These are phyloP conservation scores for Tympanopsis confertula DNA, from an alignment of 2,329 filamentous ascomycete genomes.

Conservation along the genomic window DNA sequence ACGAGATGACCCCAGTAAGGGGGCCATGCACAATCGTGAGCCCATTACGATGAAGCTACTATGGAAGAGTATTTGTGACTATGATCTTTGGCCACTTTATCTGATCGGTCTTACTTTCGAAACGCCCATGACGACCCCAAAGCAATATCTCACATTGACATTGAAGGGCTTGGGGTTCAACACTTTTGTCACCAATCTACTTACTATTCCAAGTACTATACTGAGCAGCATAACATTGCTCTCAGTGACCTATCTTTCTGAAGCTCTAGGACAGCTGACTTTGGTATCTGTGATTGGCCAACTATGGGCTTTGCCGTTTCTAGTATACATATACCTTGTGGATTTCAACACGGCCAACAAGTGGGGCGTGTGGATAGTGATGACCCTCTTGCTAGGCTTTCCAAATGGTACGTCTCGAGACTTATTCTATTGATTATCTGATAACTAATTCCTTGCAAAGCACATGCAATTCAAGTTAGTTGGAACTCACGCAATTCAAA, in stretches of 20 bases:
- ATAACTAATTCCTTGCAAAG: conserved; percentile 9
- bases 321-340: conserved; percentile 34
- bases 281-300: conserved; percentile 34
- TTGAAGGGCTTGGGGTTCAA: conserved; percentile 44
- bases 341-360: conserved; percentile 22
- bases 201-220: conserved; percentile 44
- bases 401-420: conserved; percentile 20
- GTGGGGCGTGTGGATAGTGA: conserved; percentile 29
- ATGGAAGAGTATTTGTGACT: conserved; percentile 40
- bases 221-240: conserved; percentile 25
- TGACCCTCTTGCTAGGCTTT: conserved; percentile 25
- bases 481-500: conserved; percentile 46
- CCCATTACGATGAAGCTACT: conserved; percentile 36
- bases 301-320: conserved; percentile 47
- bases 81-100: conserved; percentile 34
- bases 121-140: conserved; percentile 34
- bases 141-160: conserved; percentile 45
- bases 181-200: conserved; percentile 50
- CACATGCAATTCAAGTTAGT: conserved; percentile 33
- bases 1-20: conserved; percentile 48
- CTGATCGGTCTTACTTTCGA: conserved; percentile 39
- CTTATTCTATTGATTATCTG: conserved; percentile 4
- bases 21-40: conserved; percentile 48
- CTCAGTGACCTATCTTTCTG: conserved; percentile 22
- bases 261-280: conserved; percentile 35